Evolutionary conservation across 805 yeast species (phyloP).

Genomic region (Lachancea mirantina): DNA sequence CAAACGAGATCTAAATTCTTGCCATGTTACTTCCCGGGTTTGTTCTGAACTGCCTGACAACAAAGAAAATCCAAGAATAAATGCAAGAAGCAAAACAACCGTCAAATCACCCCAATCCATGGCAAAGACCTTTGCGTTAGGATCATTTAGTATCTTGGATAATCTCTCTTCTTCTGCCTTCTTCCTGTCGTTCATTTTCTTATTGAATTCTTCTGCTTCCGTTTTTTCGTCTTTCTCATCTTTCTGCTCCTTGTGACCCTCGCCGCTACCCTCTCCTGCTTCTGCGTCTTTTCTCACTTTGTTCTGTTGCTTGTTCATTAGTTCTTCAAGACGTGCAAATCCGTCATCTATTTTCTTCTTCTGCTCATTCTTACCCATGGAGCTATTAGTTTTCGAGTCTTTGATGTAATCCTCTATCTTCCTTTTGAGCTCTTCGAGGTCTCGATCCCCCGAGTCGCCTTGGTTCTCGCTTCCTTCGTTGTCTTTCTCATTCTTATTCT

Average conservation of each 20-base stretch:
- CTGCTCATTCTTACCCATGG: slow-evolving; percentile 13
- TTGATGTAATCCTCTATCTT: slow-evolving; percentile 22
- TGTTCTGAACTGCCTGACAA: slow-evolving; percentile 28
- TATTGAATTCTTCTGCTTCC: slow-evolving; percentile 13
- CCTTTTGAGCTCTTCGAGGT: slow-evolving; percentile 18
- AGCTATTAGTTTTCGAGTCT: slow-evolving; percentile 15
- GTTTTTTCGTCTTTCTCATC: slow-evolving; percentile 11
- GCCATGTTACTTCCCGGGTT: slow-evolving; percentile 72
- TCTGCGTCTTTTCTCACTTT: slow-evolving; percentile 7
- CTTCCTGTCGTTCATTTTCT: slow-evolving; percentile 13
- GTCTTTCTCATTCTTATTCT: neutral
- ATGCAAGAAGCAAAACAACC: slow-evolving; percentile 27
- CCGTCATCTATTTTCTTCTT: slow-evolving; percentile 21
- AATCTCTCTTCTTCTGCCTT: slow-evolving; percentile 12
- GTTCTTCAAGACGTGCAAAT: slow-evolving; percentile 19
- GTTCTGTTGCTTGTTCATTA: slow-evolving; percentile 18
- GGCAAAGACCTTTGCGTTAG: slow-evolving; percentile 26
- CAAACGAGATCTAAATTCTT: slow-evolving; percentile 73
- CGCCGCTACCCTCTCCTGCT: neutral
- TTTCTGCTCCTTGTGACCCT: slow-evolving; percentile 3
- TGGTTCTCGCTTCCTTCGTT: too few species aligned
- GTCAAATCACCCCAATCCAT: slow-evolving; percentile 32
- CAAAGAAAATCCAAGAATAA: slow-evolving; percentile 28
- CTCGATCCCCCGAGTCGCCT: slow-evolving; percentile 21
- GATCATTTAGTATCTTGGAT: slow-evolving; percentile 22